Conservation (phyloP, 352 stramenopile species). For the Globisporangium radiosum region DNA sequence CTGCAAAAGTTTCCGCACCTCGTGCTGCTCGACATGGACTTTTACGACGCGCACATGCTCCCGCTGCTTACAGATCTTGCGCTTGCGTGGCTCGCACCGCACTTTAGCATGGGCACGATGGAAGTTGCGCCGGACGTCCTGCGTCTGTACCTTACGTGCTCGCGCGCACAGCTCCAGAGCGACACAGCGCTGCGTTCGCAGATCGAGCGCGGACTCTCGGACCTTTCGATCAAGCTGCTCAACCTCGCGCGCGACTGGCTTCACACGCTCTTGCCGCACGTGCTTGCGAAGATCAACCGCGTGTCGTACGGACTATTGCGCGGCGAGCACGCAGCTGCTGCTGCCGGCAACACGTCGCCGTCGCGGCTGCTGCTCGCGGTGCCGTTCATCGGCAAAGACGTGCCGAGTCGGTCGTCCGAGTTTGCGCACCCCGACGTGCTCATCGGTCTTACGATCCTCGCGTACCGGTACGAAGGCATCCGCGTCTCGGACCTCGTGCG, state of each 20-base stretch:
- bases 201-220: slow-evolving; percentile 64
- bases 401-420: slow-evolving; percentile 97
- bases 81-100: slow-evolving; percentile 76
- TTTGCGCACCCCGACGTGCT: slow-evolving; percentile 98
- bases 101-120: slow-evolving; percentile 93
- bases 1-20: slow-evolving; percentile 97
- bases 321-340: slow-evolving; percentile 46
- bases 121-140: slow-evolving; percentile 76
- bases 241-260: slow-evolving; percentile 98
- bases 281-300: slow-evolving; percentile 98
- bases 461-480: slow-evolving; percentile 89
- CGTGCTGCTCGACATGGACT: slow-evolving; percentile 95
- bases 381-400: slow-evolving; percentile 99
- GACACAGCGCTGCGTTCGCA: slow-evolving; percentile 72
- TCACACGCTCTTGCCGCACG: slow-evolving; percentile 96
- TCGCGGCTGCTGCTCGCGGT: slow-evolving; percentile 95
- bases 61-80: slow-evolving; percentile 89
- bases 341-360: slow-evolving; percentile 86
- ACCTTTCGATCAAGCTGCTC: slow-evolving; percentile 95
- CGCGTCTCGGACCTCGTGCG: slow-evolving; percentile 76
- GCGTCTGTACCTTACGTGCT: slow-evolving; percentile 62
- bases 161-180: slow-evolving; percentile 51
- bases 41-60: slow-evolving; percentile 93
- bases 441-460: slow-evolving; percentile 88
- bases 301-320: slow-evolving; percentile 97